Base-by-base conservation (phyloP, 2,329 filamentous ascomycete genomes). In the Pestalotiopsis sp. region DNA sequence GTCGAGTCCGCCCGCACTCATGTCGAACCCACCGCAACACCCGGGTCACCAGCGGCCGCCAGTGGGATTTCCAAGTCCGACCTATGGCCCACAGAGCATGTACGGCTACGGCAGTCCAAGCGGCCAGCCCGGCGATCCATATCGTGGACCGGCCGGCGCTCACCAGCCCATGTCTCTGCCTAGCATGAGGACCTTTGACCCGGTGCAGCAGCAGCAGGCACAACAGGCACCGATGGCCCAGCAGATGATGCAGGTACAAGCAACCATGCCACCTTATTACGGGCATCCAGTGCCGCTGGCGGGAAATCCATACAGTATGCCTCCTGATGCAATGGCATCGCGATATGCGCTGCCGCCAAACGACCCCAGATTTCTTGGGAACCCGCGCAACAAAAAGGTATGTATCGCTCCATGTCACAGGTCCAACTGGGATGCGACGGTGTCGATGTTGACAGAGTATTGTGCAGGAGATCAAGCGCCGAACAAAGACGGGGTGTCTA, bases 401-500 rank as follows among this genome's bases (percentile, higher is more conserved):
- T 80, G 31, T n/a, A 59, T 59, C 57, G 23, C 57, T 13, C 5
- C 67, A 60, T 62, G 64, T 68, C 70, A 62, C 75, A 76, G 78
- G 73, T 78, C 76, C 49, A 61, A 70, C 69, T 72, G 67, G 69
- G 66, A 57, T 20, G 45, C 41, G 71, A 70, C 68, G 68, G 68
- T 52, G 7, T 52, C 17, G 2, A n/a, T n/a, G 45, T 20, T 52
- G n/a, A 52, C 45, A 7, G 20, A 36, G 31, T 36, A 70, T 68
- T 62, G 63, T 72, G 74, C 77, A 90, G 87, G 87, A 90, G 77
- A 90, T 90, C 75, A 90, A 89, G 78, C 84, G 87, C 70, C 85
- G 87, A 73, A 90, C 87, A 61, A 90, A 90, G 78, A 90, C 87
- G 1, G 87, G 87, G n/a, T 90, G 87, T 72, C 78, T 90, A 77